Evolutionary conservation across 202 grass and related monocot genomes (phyloP), one percentile per base, ranked within the genome.

Genomic region (Setaria italica): DNA sequence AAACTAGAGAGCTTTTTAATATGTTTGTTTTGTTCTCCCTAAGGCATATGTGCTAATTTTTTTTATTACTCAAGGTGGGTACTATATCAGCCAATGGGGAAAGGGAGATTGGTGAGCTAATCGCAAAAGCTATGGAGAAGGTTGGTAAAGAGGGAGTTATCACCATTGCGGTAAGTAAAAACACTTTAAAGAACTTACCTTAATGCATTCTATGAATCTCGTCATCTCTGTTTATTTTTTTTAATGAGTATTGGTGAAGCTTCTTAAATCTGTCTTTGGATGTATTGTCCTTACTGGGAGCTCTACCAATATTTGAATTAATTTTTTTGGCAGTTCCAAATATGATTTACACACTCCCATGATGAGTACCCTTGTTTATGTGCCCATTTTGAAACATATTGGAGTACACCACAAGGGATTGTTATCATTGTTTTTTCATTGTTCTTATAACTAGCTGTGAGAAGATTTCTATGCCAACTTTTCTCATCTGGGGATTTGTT

Each of bases 111-210:
- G 97, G 97, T 64, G 94, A 99, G 65, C 85, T 99, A 48, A 99
- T 99, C 84, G 94, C 97, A 46, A 99, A 99, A 70, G 97, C 97
- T 84, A 99, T 99, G 97, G 97, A 94, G 89, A 99, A 97, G 91
- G 97, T 99, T 75, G 97, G 97, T 33, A 99, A 96, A 85, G 97
- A 99, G 83, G 97, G 97, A 59, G 97, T 96, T 29, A 99, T 99
- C 67, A 99, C 97, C 42, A 94, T 99, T 82, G 82, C 85, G 35
- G 97, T 99, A 91, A 86, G 89, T 42, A 25, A 59, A 75, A 65
- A 74, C 9, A 39, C 37, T 48, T 32, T 49, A 42, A 72, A 86
- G n/a, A 79, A 58, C 20, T 48, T 76, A 13, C 34, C 19, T n/a
- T 32, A 25, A 32, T 34, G 60, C 14, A 76, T 37, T 42, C 14